Percentiles rank a stretch among this genome's conserved stretches.
phyloP scores from a whole-genome alignment of 805 yeast species.

The Pachysolen tannophilus region DNA sequence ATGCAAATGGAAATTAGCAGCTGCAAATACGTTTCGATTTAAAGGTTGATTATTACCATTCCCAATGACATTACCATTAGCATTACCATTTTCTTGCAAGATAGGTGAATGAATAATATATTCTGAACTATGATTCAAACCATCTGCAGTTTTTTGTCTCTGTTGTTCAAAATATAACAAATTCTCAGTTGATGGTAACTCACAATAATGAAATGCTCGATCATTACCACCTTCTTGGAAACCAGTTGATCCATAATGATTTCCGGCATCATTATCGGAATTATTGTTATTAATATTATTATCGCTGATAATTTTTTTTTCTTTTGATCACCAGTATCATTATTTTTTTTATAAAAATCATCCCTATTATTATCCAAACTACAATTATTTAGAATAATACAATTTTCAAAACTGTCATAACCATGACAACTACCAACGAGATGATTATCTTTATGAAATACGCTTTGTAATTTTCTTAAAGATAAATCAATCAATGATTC shows the following conservation, averaged over 20 bases:
- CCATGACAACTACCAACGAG: constrained; percentile 21
- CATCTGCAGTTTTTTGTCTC: constrained; percentile 17
- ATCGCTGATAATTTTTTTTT: too few species aligned
- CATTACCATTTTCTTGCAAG: constrained; percentile 6
- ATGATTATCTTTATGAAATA: constrained; percentile 5
- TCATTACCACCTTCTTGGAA: neutral
- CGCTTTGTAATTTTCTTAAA: constrained; percentile 20
- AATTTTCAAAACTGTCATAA: constrained; percentile 12
- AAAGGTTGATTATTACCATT: neutral
- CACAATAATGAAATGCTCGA: constrained; percentile 21
- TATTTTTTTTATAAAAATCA: neutral
- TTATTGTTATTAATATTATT: too few species aligned
- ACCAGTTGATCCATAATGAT: neutral
- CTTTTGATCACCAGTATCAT: neutral
- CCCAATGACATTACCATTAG: neutral
- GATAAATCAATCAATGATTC: constrained; percentile 23
- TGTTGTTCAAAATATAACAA: constrained; percentile 20
- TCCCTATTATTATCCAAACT: neutral
- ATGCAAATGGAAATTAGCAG: too few species aligned
- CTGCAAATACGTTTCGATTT: too few species aligned
- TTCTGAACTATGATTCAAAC: constrained; percentile 21
- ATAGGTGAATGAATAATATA: constrained; percentile 24
- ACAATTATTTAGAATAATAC: constrained; percentile 5
- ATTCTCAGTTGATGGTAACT: constrained; percentile 25
- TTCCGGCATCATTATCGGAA: neutral